These are phyloP conservation scores for Aspergillus tamarii DNA, from an alignment of 2,329 filamentous ascomycete species.

Conservation along the genomic window DNA sequence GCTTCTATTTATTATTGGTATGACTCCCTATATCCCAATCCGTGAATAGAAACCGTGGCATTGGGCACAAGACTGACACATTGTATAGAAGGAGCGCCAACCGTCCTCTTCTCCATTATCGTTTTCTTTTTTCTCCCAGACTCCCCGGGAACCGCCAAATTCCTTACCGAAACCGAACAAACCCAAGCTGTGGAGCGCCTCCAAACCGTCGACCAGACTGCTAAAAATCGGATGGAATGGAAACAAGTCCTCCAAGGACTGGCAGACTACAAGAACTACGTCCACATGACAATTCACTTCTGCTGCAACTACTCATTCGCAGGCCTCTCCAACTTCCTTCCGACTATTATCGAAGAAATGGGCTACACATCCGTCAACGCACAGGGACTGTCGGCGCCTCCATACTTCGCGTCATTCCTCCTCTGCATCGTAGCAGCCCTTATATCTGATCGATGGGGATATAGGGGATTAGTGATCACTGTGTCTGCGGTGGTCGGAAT, in stretches of 20 bases:
- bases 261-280: constrained; percentile 42
- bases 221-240: constrained; percentile 31
- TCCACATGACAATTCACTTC: constrained; percentile 44
- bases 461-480: constrained; percentile 40
- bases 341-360: constrained; percentile 47
- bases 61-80: neutral
- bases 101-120: constrained; percentile 44
- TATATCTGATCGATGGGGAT: constrained; percentile 40
- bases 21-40: neutral
- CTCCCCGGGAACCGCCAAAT: constrained; percentile 46
- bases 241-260: constrained; percentile 40
- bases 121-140: constrained; percentile 51
- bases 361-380: constrained; percentile 45
- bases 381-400: constrained; percentile 47
- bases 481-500: constrained; percentile 28
- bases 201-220: constrained; percentile 24
- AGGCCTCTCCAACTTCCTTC: constrained; percentile 46
- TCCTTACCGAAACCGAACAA: constrained; percentile 49
- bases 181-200: constrained; percentile 56
- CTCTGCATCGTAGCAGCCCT: constrained; percentile 32
- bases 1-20: constrained; percentile 53
- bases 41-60: no score
- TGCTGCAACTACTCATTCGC: constrained; percentile 44
- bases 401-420: constrained; percentile 46
- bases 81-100: constrained; percentile 42